Base-by-base conservation (phyloP, 23 red algal species). In the Gracilaria gracilis region DNA sequence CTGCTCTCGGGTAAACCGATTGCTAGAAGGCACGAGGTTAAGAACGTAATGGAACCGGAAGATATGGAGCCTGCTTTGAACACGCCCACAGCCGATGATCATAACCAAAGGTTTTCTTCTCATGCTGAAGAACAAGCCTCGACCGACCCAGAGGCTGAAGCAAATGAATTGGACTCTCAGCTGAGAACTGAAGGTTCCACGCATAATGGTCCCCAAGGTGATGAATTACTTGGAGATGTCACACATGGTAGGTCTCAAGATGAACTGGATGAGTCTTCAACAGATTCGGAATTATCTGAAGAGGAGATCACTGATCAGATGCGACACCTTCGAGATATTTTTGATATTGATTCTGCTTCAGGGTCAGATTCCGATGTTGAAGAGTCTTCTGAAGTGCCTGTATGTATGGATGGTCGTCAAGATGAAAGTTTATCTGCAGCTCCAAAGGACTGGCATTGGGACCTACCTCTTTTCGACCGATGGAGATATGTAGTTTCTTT, bases 251-350 rank as follows among this genome's bases (percentile, higher is more conserved):
- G 9, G 20, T 9, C 20, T 44, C 0, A 27, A 15, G 86, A 80
- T 34, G 86, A 79, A 46, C 14, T 80, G 11, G 46, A 64, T 79
- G 64, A 20, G 0, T 33, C 34, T 2, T 21, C 36, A 7, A 72
- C 20, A 49, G 36, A 44, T 34, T 86, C 83, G 40, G 51, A 34
- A 55, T 23, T 23, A 65, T 36, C 46, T 47, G 69, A 76, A 70
- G 86, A 59, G 23, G 86, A 79, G 53, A 65, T 79, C 25, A 11
- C 64, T 70, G 73, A 89, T 64, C 69, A 89, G 27, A 79, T 89
- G 46, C 20, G 75, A 69, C 73, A 79, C 37, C 59, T 87, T 54
- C 55, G 48, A 13, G 86, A 89, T 25, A 79, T 89, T 28, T 21
- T 66, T 35, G 70, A 89, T n/a, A 42, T 59, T 3, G 28, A n/a